These are phyloP conservation scores for Fusarium algeriense DNA, from an alignment of 2,329 filamentous ascomycete genomes.

Conservation along the genomic window DNA sequence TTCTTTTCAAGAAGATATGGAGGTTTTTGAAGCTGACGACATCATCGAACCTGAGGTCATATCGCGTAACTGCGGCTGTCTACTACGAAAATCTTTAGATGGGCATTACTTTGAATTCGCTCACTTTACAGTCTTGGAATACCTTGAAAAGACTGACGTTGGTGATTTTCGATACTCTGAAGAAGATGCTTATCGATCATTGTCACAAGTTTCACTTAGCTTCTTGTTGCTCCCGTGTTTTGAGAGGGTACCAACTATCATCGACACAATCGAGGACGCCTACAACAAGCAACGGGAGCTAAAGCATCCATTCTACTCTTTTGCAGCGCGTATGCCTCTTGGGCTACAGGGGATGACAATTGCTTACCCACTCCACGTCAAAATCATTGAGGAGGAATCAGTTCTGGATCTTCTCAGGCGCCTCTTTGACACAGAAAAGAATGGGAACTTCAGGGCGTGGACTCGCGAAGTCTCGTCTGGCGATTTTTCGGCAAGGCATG, in stretches of 20 bases:
- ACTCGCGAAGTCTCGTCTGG: neutral
- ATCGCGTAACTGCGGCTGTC: slow-evolving; percentile 5
- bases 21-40: slow-evolving; percentile 2
- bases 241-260: neutral
- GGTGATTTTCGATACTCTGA: neutral
- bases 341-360: no score
- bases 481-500: neutral
- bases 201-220: neutral
- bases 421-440: neutral
- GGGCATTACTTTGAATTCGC: slow-evolving; percentile 16
- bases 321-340: neutral
- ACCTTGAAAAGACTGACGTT: neutral
- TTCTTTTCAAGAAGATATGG: neutral
- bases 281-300: neutral
- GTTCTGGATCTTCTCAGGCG: neutral
- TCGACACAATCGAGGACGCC: neutral
- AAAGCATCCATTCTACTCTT: neutral
- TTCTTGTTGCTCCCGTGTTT: neutral
- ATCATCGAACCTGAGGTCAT: slow-evolving; percentile 1
- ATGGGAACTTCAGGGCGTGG: neutral
- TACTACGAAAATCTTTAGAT: slow-evolving; percentile 10
- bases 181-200: neutral
- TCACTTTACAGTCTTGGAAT: slow-evolving; percentile 27
- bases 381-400: neutral
- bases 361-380: neutral